Evolutionary conservation across 176 grass and related monocot genomes (phyloP), one percentile per base, ranked within the genome.

Genomic region (Echinochloa phyllopogon): DNA sequence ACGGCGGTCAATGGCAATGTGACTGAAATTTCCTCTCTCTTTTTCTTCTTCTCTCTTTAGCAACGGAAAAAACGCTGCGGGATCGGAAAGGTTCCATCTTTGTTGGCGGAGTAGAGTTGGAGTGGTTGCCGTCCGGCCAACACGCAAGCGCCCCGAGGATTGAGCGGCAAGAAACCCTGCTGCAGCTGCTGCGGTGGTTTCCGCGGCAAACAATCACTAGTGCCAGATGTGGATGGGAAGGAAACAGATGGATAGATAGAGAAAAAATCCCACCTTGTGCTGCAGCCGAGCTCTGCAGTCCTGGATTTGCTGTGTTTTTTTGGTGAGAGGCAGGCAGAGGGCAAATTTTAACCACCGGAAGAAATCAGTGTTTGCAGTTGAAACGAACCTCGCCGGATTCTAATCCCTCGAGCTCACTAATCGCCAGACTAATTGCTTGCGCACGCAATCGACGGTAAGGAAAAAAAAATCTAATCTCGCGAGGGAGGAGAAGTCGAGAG

Each of bases 251-350:
- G 25, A 5, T 29, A 16, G 43, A 21, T 44, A n/a, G 4, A 10
- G 11, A 29, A 69, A 3, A 45, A 15, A 10, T 12, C 79, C 12
- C 39, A 89, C 82, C 76, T 50, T 29, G 58, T 75, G 72, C 63
- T 75, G 48, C 68, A 90, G 69, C 89, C 84, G 57, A 63, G 42
- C 60, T 79, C 80, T 80, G 68, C 52, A 79, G 59, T 87, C 75
- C 66, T 87, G 75, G 43, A 90, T 87, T 65, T 87, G 84, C 88
- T 90, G 84, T 23, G 52, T 41, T 24, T 5, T 21, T 5, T 7
- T 37, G 3, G 8, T 6, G 18, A 2, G 50, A 18, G 13, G 40
- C 18, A 17, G 12, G 14, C 4, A 4, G 40, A 29, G 17, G 12
- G 14, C 4, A 4, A 38, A 33, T 33, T 33, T 60, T 60, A 60